Evolutionary conservation across 768 basidiomycete species (phyloP).

Genomic region (Rhizopogon vulgaris): DNA sequence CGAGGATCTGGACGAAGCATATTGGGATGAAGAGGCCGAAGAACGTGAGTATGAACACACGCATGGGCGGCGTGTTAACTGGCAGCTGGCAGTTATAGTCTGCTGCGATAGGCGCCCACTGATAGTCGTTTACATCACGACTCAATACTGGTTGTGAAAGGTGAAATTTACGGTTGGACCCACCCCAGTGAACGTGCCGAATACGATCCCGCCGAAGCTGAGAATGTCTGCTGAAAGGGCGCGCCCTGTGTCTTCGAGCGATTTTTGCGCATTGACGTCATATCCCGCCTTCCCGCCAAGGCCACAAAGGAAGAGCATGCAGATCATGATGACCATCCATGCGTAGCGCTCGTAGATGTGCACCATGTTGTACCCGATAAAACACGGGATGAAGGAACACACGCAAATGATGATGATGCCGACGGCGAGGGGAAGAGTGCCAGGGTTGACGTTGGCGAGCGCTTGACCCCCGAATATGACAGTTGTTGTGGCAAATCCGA

Average conservation of each 20-base stretch:
- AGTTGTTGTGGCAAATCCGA: slow-evolving; percentile 42
- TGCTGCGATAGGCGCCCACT: slow-evolving; percentile 47
- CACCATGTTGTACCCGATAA: slow-evolving; percentile 40
- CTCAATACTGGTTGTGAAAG: not conserved
- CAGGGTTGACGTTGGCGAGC: slow-evolving; percentile 38
- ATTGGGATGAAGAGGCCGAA: slow-evolving; percentile 46
- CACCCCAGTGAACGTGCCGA: slow-evolving; percentile 41
- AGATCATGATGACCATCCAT: slow-evolving; percentile 41
- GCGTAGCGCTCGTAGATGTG: slow-evolving; percentile 50
- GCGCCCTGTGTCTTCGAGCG: slow-evolving; percentile 37
- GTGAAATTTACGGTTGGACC: slow-evolving; percentile 1
- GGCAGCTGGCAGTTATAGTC: slow-evolving; percentile 51
- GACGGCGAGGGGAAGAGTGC: slow-evolving; percentile 38
- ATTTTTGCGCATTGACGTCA: slow-evolving; percentile 36
- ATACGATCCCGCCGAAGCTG: slow-evolving; percentile 46
- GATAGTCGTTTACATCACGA: not conserved
- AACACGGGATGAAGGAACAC: slow-evolving; percentile 38
- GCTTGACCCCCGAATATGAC: slow-evolving; percentile 54
- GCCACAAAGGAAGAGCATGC: slow-evolving; percentile 48
- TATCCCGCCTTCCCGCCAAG: slow-evolving; percentile 43
- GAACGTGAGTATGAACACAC: slow-evolving; percentile 44
- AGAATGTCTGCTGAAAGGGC: slow-evolving; percentile 42
- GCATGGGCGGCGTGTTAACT: slow-evolving; percentile 31
- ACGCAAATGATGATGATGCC: slow-evolving; percentile 43
- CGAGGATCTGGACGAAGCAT: slow-evolving; percentile 29